These are phyloP conservation scores for Phytophthora palmivora DNA, from an alignment of 352 stramenopile genomes.

Conservation along the genomic window DNA sequence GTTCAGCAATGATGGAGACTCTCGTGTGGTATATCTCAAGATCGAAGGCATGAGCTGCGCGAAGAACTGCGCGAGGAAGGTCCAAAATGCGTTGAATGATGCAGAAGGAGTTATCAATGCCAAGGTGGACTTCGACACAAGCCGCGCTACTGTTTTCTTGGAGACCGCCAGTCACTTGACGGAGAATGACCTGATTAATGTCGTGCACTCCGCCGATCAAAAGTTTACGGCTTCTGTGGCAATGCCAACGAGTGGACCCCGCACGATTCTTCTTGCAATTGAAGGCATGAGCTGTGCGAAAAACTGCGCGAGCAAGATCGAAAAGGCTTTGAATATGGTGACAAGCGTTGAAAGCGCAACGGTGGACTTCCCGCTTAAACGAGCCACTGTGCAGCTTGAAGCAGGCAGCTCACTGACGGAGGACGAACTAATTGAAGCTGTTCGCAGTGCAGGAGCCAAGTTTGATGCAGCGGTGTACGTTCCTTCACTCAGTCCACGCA, in stretches of 20 bases:
- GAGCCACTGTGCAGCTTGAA: conserved; percentile 65
- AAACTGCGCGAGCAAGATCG: conserved; percentile 81
- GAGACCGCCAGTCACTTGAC: conserved; percentile 73
- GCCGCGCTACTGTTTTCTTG: conserved; percentile 79
- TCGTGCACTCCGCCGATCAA: conserved; percentile 57
- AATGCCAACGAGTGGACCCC: conserved; percentile 45
- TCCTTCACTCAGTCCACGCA: conserved; percentile 39
- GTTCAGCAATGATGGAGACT: conserved; percentile 63
- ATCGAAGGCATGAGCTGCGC: conserved; percentile 84
- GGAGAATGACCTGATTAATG: conserved; percentile 67
- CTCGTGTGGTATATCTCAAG: conserved; percentile 76
- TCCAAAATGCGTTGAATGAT: conserved; percentile 70
- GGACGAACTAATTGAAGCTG: conserved; percentile 62
- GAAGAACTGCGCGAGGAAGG: conserved; percentile 77
- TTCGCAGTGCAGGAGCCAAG: conserved; percentile 58
- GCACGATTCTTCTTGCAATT: conserved; percentile 63
- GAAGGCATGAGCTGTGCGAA: conserved; percentile 86
- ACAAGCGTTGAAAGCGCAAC: conserved; percentile 59
- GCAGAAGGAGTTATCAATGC: conserved; percentile 75
- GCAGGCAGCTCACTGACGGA: conserved; percentile 55
- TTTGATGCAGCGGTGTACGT: conserved; percentile 70
- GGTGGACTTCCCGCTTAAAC: conserved; percentile 77
- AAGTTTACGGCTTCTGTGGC: conserved; percentile 73
- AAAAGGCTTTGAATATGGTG: conserved; percentile 57
- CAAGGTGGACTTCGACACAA: conserved; percentile 80